Evolutionary conservation across 2,329 filamentous ascomycete species (phyloP).

Genomic region (Aspergillus tubingensis): DNA sequence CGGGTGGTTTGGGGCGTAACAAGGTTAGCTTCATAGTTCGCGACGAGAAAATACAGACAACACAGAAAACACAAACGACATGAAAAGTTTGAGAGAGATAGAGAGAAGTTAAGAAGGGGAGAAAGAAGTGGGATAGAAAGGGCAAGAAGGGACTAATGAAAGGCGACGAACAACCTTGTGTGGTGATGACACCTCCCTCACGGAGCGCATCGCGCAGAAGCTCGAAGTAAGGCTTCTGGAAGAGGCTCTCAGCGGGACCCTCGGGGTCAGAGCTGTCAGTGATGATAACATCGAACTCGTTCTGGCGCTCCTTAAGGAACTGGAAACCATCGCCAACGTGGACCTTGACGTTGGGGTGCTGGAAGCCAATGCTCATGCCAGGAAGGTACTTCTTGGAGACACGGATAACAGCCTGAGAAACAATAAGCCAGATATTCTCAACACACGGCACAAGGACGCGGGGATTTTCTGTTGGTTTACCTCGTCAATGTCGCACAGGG

Average conservation of each 20-base stretch:
- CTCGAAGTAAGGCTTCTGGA: slow-evolving; percentile 99
- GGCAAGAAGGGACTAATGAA: slow-evolving; percentile 48
- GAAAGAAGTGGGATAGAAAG: slow-evolving; percentile 43
- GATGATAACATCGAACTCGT: slow-evolving; percentile 98
- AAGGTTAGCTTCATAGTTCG: slow-evolving; percentile 27
- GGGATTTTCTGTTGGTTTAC: slow-evolving; percentile 42
- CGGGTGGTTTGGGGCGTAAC: slow-evolving; percentile 33
- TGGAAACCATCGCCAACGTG: slow-evolving; percentile 98
- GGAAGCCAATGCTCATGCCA: slow-evolving; percentile 87
- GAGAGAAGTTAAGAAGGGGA: slow-evolving; percentile 14
- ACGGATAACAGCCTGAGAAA: slow-evolving; percentile 78
- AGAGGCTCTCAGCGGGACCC: slow-evolving; percentile 91
- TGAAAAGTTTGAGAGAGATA: background rate
- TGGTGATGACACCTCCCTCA: slow-evolving; percentile 97
- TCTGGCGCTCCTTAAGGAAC: slow-evolving; percentile 95
- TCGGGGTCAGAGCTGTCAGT: slow-evolving; percentile 98
- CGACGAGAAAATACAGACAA: slow-evolving; percentile 10
- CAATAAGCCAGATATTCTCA: background rate
- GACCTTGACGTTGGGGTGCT: slow-evolving; percentile 89
- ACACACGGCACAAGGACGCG: background rate
- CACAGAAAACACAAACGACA: background rate
- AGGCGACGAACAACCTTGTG: slow-evolving; percentile 99
- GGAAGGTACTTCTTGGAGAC: slow-evolving; percentile 98
- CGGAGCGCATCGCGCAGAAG: slow-evolving; percentile 85
- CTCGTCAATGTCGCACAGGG: slow-evolving; percentile 98